Evolutionary conservation across 116 monocot genomes (phyloP), one percentile per base, ranked within the genome.

Genomic region (Posidonia oceanica): DNA sequence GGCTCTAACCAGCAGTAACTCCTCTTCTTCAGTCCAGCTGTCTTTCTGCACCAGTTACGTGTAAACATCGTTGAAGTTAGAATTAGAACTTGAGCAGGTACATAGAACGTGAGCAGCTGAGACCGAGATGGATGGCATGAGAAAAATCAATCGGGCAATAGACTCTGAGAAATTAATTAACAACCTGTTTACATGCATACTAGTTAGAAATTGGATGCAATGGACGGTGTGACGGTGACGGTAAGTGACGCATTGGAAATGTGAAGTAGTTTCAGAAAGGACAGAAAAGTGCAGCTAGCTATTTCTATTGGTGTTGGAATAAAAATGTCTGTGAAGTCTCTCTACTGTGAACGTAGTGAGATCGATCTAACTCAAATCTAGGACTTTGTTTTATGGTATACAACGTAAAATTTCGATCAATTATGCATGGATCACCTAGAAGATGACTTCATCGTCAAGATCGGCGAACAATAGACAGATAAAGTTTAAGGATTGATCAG

Each of bases 1-100:
- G 22, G 76, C 63, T 59, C 68, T 42, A 4, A 81, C 72, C 20
- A 81, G 41, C n/a, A 73, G 54, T 20, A 66, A 60, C 11, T 81
- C 81, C 41, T 81, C 81, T 51, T 81, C 76, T 14, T 76, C 76
- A 14, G 72, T 81, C 81, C 81, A 81, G 8, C 66, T 69, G 36
- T 81, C 76, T 64, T 81, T 81, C 81, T 81, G 69, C 48, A 48
- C 8, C 64, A 15, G 20, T 22, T 3, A 38, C 16, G 51, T 66
- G 17, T 4, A 3, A 39, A 70, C 39, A 58, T 23, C 42, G 14
- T 3, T 17, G 52, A 22, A 4, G 52, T 20, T 29, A 3, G 15
- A 42, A 18, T 66, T 37, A 29, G 29, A 48, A 14, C 62, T 36
- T 62, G 14, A 4, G 3, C 1, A 12, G 23, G 13, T 0, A 6